Evolutionary conservation across 2,329 filamentous ascomycete species (phyloP), one percentile per base, ranked within the genome.

Genomic region (Lithohypha guttulata): DNA sequence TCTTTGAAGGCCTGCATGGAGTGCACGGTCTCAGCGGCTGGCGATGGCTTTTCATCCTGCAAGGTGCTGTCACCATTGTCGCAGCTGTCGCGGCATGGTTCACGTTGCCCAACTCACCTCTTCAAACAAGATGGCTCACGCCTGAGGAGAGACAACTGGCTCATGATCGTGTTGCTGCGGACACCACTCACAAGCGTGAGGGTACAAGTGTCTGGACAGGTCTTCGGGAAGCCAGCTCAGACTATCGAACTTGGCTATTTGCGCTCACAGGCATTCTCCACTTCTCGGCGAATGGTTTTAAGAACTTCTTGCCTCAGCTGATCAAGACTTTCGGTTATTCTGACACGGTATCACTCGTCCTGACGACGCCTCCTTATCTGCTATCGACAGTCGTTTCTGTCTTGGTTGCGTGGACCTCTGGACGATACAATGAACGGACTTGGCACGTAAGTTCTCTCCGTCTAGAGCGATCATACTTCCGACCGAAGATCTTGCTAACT

Each of bases 401-500:
- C 14, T 15, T 40, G 10, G 17, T 30, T 11, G 38, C 48, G 51
- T 31, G 54, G 53, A 37, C 47, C 46, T 29, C 54, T 47, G 27
- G 53, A 46, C 44, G 50, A 53, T 43, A 46, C 54, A 35, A 55
- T 47, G 80, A 85, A 58, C 71, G 80, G 4, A 84, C 77, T 57
- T 74, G 72, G 55, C 81, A 85, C 57, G n/a, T n/a, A n/a, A n/a
- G n/a, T n/a, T n/a, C n/a, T n/a, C n/a, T n/a, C n/a, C n/a, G n/a
- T n/a, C n/a, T n/a, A n/a, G n/a, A n/a, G n/a, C n/a, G n/a, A n/a
- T n/a, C n/a, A n/a, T n/a, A n/a, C n/a, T 70, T 84, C 43, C 66
- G 67, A 0, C 42, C 73, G 1, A 78, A 79, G 0, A 64, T 83
- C 10, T n/a, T n/a, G n/a, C n/a, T n/a, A n/a, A n/a, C n/a, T n/a